Evolutionary conservation across 257 asterid species (phyloP), one percentile per base, ranked within the genome.

Genomic region (Jacaranda mimosifolia): DNA sequence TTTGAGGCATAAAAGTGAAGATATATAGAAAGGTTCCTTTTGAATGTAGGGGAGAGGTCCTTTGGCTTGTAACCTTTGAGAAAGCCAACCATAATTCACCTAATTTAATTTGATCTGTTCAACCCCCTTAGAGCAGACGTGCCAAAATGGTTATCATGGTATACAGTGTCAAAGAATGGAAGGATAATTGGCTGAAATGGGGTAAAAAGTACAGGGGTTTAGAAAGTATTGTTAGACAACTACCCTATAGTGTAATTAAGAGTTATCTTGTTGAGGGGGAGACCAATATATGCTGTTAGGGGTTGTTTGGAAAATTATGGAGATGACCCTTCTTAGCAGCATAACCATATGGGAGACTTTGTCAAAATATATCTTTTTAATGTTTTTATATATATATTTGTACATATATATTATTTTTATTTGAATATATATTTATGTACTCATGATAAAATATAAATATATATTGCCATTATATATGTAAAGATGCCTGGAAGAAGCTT

Each of bases 61-160:
- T 7, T 80, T 80, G 79, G 72, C 36, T 84, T 80, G 77, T 64
- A 43, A 80, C 42, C 55, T 77, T 65, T 39, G 85, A 72, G 80
- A 85, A 83, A 83, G 85, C 86, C 89, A 87, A 85, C 91, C 3
- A 83, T 9, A 83, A 74, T 76, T 80, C 84, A 83, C 89, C 91
- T 85, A 85, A 80, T 71, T 21, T 63, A 74, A 49, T 63, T 83
- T 83, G 85, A 76, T 83, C 89, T 60, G 91, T 85, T 85, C 91
- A 87, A 85, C 91, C 69, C 65, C 86, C 80, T 78, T 17, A 80
- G 66, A 53, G 83, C 74, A 85, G 83, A 79, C 85, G 88, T 86
- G 88, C 85, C 80, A 70, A 71, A 75, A 80, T 75, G 60, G 84
- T 32, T 76, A 63, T 40, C 76, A 39, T 59, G 55, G 10, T 17